Evolutionary conservation across 345 rosid genomes (phyloP), one percentile per base, ranked within the genome.

Genomic region (Mangifera indica): DNA sequence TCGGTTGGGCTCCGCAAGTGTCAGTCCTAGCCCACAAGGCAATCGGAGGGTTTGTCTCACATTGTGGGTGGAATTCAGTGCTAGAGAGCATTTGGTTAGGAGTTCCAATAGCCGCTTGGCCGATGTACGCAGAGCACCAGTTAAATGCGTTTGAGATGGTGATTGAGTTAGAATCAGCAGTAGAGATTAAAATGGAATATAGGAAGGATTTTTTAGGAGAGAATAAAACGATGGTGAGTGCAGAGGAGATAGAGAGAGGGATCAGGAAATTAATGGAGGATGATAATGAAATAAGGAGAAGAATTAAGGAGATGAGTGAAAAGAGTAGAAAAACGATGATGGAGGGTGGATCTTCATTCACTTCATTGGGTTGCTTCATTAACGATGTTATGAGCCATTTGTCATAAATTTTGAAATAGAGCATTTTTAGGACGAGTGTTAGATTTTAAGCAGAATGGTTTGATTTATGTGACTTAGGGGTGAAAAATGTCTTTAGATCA

Each of bases 61-160:
- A 89, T 22, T 84, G 89, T 10, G 91, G 91, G 2, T 88, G 92
- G 92, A 86, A 87, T 60, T 89, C 95, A 0, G 78, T 37, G 0
- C 26, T 87, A 4, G 92, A 89, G 74, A 84, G 87, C 25, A 40
- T 86, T 20, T 85, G 89, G 89, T 82, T 78, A 20, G 88, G 86
- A 2, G 85, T 85, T 24, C 89, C 86, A 0, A 66, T 75, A 0
- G 86, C 87, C 1, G 72, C 85, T 0, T 85, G 91, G 89, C 96
- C 92, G 32, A 7, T 84, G 70, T 55, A 77, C 34, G 80, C 74
- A 0, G 89, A 90, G 63, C 96, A 90, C 25, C 89, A 84, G 10
- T 3, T 87, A 37, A 89, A 87, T 12, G 92, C 90, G 0, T 89
- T 87, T 21, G 15, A 68, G 42, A 3, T 85, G 76, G 85, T 79